A percentile compares a stretch with the other conserved stretches of the same genome.
These are phyloP conservation scores for Fusarium falciforme DNA, from an alignment of 2,329 filamentous ascomycete genomes.

Conservation along the genomic window DNA sequence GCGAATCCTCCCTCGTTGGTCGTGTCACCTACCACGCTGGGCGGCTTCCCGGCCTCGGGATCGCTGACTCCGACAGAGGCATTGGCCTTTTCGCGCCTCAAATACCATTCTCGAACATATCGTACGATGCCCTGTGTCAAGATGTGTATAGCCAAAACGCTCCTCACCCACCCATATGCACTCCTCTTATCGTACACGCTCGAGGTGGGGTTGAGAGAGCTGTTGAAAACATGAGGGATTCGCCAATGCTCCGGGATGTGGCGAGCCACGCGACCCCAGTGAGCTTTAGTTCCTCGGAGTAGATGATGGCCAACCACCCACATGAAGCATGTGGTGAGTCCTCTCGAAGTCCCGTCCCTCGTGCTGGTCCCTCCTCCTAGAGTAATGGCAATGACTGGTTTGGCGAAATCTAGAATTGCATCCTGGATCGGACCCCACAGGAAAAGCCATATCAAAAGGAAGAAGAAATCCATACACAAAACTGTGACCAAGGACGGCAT, in stretches of 20 bases:
- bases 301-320: conserved; percentile 72
- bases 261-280: conserved; percentile 60
- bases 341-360: conserved; percentile 75
- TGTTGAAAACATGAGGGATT: conserved; percentile 57
- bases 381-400: conserved; percentile 92
- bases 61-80: conserved; percentile 63
- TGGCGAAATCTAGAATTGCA: conserved; percentile 88
- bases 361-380: conserved; percentile 83
- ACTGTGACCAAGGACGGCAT: conserved; percentile 89
- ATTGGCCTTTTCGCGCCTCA: conserved; percentile 69
- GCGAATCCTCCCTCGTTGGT: conserved; percentile 56
- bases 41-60: conserved; percentile 70
- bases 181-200: conserved; percentile 66
- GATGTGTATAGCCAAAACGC: conserved; percentile 79
- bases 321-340: conserved; percentile 76
- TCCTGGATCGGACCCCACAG: conserved; percentile 89
- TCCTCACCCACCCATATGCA: conserved; percentile 74
- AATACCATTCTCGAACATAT: conserved; percentile 76
- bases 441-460: conserved; percentile 87
- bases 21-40: conserved; percentile 49
- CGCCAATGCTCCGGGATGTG: conserved; percentile 61
- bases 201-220: conserved; percentile 56
- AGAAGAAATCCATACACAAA: conserved; percentile 83
- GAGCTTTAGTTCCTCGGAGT: conserved; percentile 60
- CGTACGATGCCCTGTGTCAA: conserved; percentile 78